A percentile compares a stretch with the other conserved stretches of the same genome.
phyloP scores from a whole-genome alignment of 192 early-diverging fungal species.

The Backusella sp. region DNA sequence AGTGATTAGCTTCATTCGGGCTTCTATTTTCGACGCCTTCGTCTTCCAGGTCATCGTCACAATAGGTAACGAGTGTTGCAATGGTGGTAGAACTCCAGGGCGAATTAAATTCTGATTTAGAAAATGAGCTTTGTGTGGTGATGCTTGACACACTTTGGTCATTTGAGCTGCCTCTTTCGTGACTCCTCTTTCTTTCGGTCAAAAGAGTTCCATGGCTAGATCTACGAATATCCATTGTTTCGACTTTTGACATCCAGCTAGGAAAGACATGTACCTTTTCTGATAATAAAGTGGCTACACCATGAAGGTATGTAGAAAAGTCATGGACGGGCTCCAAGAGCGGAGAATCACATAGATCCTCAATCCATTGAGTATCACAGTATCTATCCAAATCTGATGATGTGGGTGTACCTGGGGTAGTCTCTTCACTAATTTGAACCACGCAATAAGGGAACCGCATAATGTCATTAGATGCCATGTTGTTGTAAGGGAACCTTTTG shows the following conservation, averaged over 20 bases:
- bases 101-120: neutral
- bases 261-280: constrained; percentile 14
- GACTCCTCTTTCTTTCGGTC: neutral
- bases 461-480: neutral
- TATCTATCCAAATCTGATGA: neutral
- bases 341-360: neutral
- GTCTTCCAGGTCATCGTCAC: neutral
- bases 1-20: neutral
- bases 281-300: neutral
- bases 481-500: neutral
- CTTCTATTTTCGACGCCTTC: neutral
- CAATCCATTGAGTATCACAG: neutral
- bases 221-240: constrained; percentile 9
- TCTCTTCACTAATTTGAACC: constrained; percentile 12
- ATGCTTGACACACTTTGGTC: neutral
- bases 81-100: constrained; percentile 10
- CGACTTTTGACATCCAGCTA: constrained; percentile 1
- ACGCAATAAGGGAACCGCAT: constrained; percentile 16
- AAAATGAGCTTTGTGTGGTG: constrained; percentile 6
- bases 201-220: neutral
- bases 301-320: constrained; percentile 18
- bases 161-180: neutral
- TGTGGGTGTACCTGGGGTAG: neutral
- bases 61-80: constrained; percentile 1
- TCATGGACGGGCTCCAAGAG: constrained; percentile 16